phyloP scores from a whole-genome alignment of 768 basidiomycete species.

The Heimioporus sp. region DNA sequence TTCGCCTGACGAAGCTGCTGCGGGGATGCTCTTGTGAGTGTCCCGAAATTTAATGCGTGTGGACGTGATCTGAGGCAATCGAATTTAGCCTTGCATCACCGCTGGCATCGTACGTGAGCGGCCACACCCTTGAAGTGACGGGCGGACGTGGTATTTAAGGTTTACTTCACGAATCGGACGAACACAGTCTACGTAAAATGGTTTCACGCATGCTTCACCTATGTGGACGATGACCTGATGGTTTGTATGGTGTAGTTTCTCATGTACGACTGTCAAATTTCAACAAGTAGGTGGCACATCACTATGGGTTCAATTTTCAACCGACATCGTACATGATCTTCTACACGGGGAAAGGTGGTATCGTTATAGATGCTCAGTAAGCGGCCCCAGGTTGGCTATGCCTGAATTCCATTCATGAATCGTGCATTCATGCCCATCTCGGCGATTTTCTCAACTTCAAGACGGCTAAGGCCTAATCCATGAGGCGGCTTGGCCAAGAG shows the following conservation, averaged over 20 bases:
- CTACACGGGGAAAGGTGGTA: background rate
- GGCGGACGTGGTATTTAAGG: slow-evolving; percentile 72
- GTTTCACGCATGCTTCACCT: background rate
- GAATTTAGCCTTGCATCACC: slow-evolving; percentile 66
- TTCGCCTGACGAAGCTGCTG: slow-evolving; percentile 74
- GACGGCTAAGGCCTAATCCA: slow-evolving; percentile 65
- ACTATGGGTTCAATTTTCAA: too few species aligned
- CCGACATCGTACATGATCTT: too few species aligned
- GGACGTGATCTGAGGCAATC: slow-evolving; percentile 3
- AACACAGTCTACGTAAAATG: background rate
- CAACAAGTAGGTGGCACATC: background rate
- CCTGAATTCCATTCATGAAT: slow-evolving; percentile 7
- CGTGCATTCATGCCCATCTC: slow-evolving; percentile 54
- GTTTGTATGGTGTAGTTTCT: background rate
- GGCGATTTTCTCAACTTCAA: slow-evolving; percentile 55
- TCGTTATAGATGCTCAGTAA: background rate
- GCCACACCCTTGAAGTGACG: slow-evolving; percentile 83
- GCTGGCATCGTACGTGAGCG: slow-evolving; percentile 75
- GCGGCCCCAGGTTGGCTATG: background rate
- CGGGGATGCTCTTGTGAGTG: slow-evolving; percentile 72
- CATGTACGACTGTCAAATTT: background rate
- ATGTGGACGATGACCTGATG: background rate
- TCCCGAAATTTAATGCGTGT: background rate
- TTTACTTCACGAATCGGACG: background rate
- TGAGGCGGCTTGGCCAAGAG: slow-evolving; percentile 69